Percentiles rank a stretch among this genome's conserved stretches.
phyloP scores from a whole-genome alignment of 2,329 filamentous ascomycete genomes.

The Didymella segeticola region DNA sequence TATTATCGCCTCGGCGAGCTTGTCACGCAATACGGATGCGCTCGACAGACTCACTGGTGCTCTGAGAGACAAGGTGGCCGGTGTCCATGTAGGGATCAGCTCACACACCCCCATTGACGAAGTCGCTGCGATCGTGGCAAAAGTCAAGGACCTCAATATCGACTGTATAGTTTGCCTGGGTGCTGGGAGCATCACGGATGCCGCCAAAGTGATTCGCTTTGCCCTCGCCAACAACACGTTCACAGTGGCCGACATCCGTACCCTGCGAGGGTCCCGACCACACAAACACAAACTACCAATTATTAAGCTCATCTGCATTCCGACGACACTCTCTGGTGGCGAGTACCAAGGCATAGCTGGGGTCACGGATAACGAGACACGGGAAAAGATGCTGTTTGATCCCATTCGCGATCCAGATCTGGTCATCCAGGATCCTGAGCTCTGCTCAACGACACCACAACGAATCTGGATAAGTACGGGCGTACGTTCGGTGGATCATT shows the following conservation, averaged over 20 bases:
- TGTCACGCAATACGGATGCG: conserved; percentile 1
- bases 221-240: neutral
- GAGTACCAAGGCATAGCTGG: conserved; percentile 52
- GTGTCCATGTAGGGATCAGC: neutral
- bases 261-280: neutral
- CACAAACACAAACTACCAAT: neutral
- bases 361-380: conserved; percentile 45
- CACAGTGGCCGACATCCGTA: neutral
- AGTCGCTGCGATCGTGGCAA: neutral
- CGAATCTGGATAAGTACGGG: conserved; percentile 66
- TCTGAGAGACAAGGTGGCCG: conserved; percentile 1
- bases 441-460: conserved; percentile 59
- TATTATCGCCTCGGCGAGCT: neutral
- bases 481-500: conserved; percentile 45
- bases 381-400: conserved; percentile 31
- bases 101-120: conserved; percentile 2
- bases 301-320: conserved; percentile 33
- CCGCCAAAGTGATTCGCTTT: conserved; percentile 4
- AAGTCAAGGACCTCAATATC: neutral
- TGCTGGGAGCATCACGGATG: neutral
- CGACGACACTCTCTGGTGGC: conserved; percentile 52
- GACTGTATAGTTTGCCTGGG: conserved; percentile 1
- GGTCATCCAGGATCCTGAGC: conserved; percentile 63
- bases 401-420: conserved; percentile 55
- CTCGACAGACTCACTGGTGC: conserved; percentile 1